Conservation (phyloP, 2,329 filamentous ascomycete genomes). For the Trichoderma cornu-damae region DNA sequence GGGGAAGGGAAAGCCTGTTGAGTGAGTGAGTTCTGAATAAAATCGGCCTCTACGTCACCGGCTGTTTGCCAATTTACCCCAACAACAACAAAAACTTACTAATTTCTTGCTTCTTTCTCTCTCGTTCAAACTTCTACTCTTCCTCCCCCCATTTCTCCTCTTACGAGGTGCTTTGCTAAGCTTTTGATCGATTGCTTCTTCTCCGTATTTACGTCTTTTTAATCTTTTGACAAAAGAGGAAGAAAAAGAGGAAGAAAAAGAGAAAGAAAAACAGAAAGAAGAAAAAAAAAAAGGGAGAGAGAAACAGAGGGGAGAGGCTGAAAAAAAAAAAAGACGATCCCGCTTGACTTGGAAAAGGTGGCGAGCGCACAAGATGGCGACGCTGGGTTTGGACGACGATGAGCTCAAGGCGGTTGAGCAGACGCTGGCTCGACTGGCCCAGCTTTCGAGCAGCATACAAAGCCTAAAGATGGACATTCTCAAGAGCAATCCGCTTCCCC, state of each 20-base stretch:
- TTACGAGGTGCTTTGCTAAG: not conserved
- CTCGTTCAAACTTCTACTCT: not conserved
- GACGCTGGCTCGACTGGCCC: constrained; percentile 61
- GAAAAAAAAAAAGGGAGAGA: not conserved
- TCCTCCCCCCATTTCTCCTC: not conserved
- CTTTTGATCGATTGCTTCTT: not conserved
- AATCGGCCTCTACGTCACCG: not conserved
- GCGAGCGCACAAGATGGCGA: constrained; percentile 30
- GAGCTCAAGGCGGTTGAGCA: constrained; percentile 66
- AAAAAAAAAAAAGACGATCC: not conserved
- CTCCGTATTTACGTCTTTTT: not conserved
- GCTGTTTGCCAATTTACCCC: not conserved
- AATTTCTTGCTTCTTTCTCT: no score
- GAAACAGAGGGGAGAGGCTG: not conserved
- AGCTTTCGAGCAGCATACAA: constrained; percentile 63
- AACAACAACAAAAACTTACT: no score
- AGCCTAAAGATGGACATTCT: constrained; percentile 58
- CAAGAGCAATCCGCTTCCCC: constrained; percentile 60
- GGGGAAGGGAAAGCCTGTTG: no score
- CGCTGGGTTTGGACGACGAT: constrained; percentile 50
- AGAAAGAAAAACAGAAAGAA: no score
- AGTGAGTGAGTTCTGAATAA: no score
- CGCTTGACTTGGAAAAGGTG: not conserved
- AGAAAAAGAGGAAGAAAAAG: not conserved
- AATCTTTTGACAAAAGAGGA: not conserved